phyloP scores from a whole-genome alignment of 2,329 filamentous ascomycete genomes.

The Penicillium brevicompactum region DNA sequence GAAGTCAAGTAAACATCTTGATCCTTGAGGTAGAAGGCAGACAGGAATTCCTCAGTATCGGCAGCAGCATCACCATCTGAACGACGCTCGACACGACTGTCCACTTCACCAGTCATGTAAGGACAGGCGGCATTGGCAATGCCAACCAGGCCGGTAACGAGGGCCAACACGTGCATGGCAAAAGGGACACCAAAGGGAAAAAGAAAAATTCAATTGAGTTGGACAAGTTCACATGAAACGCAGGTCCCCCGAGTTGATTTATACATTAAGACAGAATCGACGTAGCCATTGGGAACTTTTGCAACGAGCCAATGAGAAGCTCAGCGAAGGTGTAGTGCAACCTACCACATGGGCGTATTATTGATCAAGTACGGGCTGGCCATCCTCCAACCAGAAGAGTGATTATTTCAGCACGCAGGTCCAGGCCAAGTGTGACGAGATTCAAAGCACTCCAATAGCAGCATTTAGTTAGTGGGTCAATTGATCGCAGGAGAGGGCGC shows the following conservation, averaged over 20 bases:
- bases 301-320: conserved; percentile 8
- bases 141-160: conserved; percentile 33
- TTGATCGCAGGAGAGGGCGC: not conserved
- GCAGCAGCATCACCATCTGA: conserved; percentile 28
- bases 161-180: conserved; percentile 30
- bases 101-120: conserved; percentile 40
- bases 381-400: conserved; percentile 12
- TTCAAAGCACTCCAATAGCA: conserved; percentile 1
- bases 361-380: conserved; percentile 4
- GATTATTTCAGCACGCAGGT: conserved; percentile 19
- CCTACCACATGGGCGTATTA: not conserved
- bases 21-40: conserved; percentile 55
- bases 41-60: conserved; percentile 44
- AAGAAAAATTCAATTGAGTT: not conserved
- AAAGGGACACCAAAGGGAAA: not conserved
- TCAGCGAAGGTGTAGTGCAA: not conserved
- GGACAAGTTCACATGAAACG: not conserved
- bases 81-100: conserved; percentile 23
- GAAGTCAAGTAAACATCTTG: conserved; percentile 61
- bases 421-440: conserved; percentile 12
- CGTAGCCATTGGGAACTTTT: not conserved
- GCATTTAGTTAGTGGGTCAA: not conserved
- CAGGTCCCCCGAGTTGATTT: not conserved
- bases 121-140: conserved; percentile 44
- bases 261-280: not conserved